A percentile compares a stretch with the other conserved stretches of the same genome.
These are phyloP conservation scores for Malassezia restricta DNA, from an alignment of 1,284 basidiomycete genomes.

Conservation along the genomic window DNA sequence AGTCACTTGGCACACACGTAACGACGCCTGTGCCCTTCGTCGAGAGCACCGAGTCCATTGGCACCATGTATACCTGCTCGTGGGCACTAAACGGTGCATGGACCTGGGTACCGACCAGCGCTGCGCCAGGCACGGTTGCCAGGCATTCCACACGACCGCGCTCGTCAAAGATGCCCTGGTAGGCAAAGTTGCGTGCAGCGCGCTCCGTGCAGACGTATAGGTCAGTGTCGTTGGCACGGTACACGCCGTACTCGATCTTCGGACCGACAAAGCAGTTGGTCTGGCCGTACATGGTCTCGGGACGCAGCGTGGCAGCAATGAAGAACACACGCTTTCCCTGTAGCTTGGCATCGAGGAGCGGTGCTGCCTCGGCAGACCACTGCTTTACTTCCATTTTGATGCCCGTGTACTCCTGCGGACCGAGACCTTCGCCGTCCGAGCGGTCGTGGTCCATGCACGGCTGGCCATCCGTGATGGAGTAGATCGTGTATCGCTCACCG, in stretches of 20 bases:
- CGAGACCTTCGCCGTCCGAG: constrained; percentile 81
- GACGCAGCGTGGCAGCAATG: constrained; percentile 86
- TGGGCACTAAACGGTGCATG: constrained; percentile 73
- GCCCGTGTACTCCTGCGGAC: constrained; percentile 90
- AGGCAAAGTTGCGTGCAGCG: constrained; percentile 92
- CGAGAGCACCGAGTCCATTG: constrained; percentile 91
- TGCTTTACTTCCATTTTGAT: constrained; percentile 87
- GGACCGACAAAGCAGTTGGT: constrained; percentile 96
- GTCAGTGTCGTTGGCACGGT: constrained; percentile 55
- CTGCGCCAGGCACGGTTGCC: constrained; percentile 52
- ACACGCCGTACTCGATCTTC: constrained; percentile 80
- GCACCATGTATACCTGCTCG: constrained; percentile 82
- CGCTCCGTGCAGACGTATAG: constrained; percentile 82
- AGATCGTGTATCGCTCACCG: constrained; percentile 95
- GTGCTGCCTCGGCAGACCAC: constrained; percentile 49
- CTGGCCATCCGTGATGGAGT: constrained; percentile 97
- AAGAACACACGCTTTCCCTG: constrained; percentile 73
- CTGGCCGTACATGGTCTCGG: constrained; percentile 96
- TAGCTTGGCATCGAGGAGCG: constrained; percentile 53
- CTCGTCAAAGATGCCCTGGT: constrained; percentile 62
- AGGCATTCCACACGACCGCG: constrained; percentile 35
- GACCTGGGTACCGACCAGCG: constrained; percentile 78
- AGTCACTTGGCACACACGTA: constrained; percentile 94
- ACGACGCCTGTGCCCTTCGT: constrained; percentile 98
- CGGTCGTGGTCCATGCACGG: constrained; percentile 99